Evolutionary conservation across 768 basidiomycete species (phyloP).

Genomic region (Serendipita vermifera): DNA sequence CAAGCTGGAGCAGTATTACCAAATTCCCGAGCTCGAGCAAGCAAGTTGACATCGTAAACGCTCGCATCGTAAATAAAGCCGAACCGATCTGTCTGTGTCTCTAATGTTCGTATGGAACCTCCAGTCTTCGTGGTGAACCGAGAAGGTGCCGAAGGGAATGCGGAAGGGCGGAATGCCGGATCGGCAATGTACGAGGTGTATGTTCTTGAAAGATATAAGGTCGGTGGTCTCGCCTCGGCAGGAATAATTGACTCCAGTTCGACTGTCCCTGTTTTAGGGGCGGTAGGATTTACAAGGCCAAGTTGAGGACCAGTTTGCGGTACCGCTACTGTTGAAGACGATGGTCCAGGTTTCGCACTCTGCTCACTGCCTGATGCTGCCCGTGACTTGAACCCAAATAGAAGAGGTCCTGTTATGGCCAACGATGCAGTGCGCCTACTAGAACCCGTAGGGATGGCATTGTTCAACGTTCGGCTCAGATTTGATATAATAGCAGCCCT

Average conservation of each 20-base stretch:
- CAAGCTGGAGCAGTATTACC: slow-evolving; percentile 69
- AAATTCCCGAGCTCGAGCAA: slow-evolving; percentile 60
- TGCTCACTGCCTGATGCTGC: not conserved
- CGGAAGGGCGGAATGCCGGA: slow-evolving; percentile 56
- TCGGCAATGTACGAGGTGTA: slow-evolving; percentile 57
- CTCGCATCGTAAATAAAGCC: slow-evolving; percentile 85
- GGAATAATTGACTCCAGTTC: slow-evolving; percentile 64
- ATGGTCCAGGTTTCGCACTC: not conserved
- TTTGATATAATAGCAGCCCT: not conserved
- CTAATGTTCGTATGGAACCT: slow-evolving; percentile 12
- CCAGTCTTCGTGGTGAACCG: slow-evolving; percentile 5
- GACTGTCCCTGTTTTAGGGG: slow-evolving; percentile 19
- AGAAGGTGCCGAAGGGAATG: slow-evolving; percentile 44
- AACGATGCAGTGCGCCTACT: slow-evolving; percentile 8
- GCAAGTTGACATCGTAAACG: slow-evolving; percentile 64
- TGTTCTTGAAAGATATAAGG: slow-evolving; percentile 63
- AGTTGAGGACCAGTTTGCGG: not conserved
- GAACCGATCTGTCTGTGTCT: slow-evolving; percentile 61
- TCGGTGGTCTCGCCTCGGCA: slow-evolving; percentile 64
- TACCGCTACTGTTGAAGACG: not conserved
- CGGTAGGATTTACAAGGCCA: slow-evolving; percentile 18
- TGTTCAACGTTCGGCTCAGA: not conserved
- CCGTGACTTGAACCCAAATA: slow-evolving; percentile 4
- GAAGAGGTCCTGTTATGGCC: slow-evolving; percentile 10
- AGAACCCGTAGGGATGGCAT: not conserved